Evolutionary conservation across 345 rosid genomes (phyloP).

Genomic region (Citrus cavaleriei): DNA sequence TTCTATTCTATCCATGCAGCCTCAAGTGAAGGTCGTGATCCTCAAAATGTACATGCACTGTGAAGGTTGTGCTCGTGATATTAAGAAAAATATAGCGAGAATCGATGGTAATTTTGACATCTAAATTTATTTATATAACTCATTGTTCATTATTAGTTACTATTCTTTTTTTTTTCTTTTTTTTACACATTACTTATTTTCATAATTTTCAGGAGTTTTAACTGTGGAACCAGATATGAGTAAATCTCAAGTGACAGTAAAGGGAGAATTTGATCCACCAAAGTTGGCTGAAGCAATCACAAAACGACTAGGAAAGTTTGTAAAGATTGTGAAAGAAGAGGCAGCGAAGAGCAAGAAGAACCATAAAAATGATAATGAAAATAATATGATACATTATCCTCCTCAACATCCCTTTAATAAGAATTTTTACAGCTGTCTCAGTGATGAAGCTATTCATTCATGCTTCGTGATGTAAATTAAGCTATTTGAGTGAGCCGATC

Average conservation of each 20-base stretch:
- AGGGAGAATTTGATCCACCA: conserved; percentile 48
- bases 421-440: conserved; percentile 27
- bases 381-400: conserved; percentile 30
- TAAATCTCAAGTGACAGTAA: conserved; percentile 48
- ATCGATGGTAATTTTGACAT: conserved; percentile 40
- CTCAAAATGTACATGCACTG: conserved; percentile 66
- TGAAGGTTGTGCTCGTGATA: conserved; percentile 59
- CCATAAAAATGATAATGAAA: neutral
- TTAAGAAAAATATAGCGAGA: conserved; percentile 35
- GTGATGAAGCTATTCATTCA: conserved; percentile 46
- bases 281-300: conserved; percentile 34
- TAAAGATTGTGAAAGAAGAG: conserved; percentile 36
- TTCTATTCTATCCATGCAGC: conserved; percentile 23
- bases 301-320: conserved; percentile 45
- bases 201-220: conserved; percentile 36
- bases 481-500: neutral
- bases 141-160: neutral
- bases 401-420: conserved; percentile 29
- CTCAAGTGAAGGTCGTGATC: conserved; percentile 26
- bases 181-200: neutral
- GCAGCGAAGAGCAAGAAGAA: conserved; percentile 7
- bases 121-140: too few relatives aligned
- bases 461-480: conserved; percentile 43
- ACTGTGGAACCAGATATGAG: conserved; percentile 49
- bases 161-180: fast-evolving